Evolutionary conservation across 2,329 filamentous ascomycete genomes (phyloP), one percentile per base, ranked within the genome.

Genomic region (Mollisiaceae sp.): DNA sequence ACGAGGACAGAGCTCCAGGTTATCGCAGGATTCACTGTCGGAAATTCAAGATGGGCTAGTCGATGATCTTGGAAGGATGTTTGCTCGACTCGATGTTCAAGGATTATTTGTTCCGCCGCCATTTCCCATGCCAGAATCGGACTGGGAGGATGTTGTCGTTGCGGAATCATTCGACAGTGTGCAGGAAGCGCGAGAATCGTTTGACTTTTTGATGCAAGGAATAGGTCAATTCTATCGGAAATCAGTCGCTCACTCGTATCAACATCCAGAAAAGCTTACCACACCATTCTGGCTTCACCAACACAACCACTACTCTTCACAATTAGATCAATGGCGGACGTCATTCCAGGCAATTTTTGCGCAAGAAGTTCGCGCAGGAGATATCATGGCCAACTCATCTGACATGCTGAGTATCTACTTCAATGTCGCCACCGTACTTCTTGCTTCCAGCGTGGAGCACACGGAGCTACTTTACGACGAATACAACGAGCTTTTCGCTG

Each of bases 1-100:
- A 9, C 66, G 72, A 52, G 74, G 74, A 2, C 67, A 70, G 65
- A 71, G 70, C 45, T 72, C 71, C 11, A 60, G 72, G 36, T 59
- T 75, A n/a, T 75, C 74, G 20, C 74, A 75, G 54, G 74, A 75
- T 60, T 75, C 74, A 5, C 65, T 75, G 24, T 75, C 74, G 2
- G 72, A 75, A 41, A 75, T 75, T 58, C 74, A 75, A 56, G 74
- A 75, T 67, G 73, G 72, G 38, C 60, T 75, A 14, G 69, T 75
- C 15, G 74, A 75, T 66, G 74, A 75, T 61, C 65, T 75, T 14
- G 74, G 74, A 8, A 63, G 73, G 6, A 73, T 75, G 71, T 75
- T 75, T 47, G 72, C 74, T 54, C 71, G 74, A 32, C 69, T 75
- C 11, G 74, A 75, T 57, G 71, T 74, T 8, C 74, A 75, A 62